A percentile compares a stretch with the other conserved stretches of the same genome.
phyloP scores from a whole-genome alignment of 2,329 filamentous ascomycete genomes.

The Teratosphaeria gauchensis region DNA sequence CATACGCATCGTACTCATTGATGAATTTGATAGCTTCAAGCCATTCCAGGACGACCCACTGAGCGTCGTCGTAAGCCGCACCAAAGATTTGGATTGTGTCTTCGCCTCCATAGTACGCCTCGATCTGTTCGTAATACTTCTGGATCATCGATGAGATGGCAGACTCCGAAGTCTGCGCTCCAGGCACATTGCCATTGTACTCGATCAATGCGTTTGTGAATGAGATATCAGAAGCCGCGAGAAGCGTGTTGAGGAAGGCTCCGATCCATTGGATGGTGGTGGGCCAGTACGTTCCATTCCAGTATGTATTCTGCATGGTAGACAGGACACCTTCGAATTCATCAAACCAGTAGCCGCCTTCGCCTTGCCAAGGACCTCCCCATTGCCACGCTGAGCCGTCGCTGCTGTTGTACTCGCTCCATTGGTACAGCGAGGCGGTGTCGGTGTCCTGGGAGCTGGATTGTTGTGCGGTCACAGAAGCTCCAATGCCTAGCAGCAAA shows the following conservation, averaged over 20 bases:
- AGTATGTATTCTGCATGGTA: constrained; percentile 21
- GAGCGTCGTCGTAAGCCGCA: constrained; percentile 25
- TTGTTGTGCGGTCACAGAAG: neutral
- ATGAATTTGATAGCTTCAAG: constrained; percentile 24
- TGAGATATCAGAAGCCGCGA: constrained; percentile 13
- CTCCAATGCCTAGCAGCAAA: neutral
- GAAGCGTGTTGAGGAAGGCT: constrained; percentile 19
- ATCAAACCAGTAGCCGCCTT: constrained; percentile 16
- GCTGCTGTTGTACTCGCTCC: neutral
- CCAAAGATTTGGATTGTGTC: constrained; percentile 23
- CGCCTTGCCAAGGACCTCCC: neutral
- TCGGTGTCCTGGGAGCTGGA: neutral
- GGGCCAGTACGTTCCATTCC: constrained; percentile 23
- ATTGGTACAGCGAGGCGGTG: neutral
- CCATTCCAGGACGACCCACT: constrained; percentile 28
- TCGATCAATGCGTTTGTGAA: constrained; percentile 10
- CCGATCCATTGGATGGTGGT: constrained; percentile 21
- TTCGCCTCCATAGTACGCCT: constrained; percentile 19
- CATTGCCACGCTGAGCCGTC: neutral
- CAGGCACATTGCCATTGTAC: constrained; percentile 7
- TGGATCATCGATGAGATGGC: constrained; percentile 10
- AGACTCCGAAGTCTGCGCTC: constrained; percentile 4
- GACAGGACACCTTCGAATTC: constrained; percentile 18
- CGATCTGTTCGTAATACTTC: constrained; percentile 18
- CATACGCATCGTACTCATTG: constrained; percentile 18